Evolutionary conservation across 768 basidiomycete species (phyloP).

Genomic region (Leccinum longicurvipes): DNA sequence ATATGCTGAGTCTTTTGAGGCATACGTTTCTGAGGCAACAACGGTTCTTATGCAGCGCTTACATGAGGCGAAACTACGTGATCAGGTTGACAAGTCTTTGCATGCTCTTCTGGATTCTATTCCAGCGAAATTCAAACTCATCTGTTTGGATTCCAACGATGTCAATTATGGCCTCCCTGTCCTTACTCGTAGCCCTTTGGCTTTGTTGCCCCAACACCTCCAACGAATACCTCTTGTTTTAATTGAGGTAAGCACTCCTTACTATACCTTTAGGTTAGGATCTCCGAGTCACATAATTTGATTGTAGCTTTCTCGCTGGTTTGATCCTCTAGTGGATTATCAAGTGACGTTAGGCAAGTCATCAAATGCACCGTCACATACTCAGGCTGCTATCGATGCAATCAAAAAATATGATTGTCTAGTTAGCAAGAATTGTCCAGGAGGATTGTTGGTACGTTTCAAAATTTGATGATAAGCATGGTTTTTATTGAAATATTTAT

Average conservation of each 20-base stretch:
- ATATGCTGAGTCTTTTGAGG: background rate
- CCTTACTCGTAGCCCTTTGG: background rate
- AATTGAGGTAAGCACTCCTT: background rate
- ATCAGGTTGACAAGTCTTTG: background rate
- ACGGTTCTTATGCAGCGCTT: background rate
- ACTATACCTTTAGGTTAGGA: too few species aligned
- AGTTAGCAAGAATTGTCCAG: too few species aligned
- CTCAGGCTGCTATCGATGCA: background rate
- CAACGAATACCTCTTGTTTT: background rate
- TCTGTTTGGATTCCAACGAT: background rate
- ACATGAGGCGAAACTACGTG: background rate
- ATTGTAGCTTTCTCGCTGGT: background rate
- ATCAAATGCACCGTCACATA: background rate
- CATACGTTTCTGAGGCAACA: background rate
- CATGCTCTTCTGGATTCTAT: background rate
- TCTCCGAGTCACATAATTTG: too few species aligned
- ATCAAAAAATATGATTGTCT: background rate
- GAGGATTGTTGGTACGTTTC: too few species aligned
- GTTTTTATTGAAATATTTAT: too few species aligned
- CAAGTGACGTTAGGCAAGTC: background rate
- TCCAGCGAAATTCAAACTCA: background rate
- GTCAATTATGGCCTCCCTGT: background rate
- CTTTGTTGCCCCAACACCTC: background rate
- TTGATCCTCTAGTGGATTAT: conserved; percentile 1
- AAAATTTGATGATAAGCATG: too few species aligned